Percentiles rank a stretch among this genome's conserved stretches.
Evolutionary conservation across 2,329 filamentous ascomycete species (phyloP).

Genomic region (Talaromyces sp.): DNA sequence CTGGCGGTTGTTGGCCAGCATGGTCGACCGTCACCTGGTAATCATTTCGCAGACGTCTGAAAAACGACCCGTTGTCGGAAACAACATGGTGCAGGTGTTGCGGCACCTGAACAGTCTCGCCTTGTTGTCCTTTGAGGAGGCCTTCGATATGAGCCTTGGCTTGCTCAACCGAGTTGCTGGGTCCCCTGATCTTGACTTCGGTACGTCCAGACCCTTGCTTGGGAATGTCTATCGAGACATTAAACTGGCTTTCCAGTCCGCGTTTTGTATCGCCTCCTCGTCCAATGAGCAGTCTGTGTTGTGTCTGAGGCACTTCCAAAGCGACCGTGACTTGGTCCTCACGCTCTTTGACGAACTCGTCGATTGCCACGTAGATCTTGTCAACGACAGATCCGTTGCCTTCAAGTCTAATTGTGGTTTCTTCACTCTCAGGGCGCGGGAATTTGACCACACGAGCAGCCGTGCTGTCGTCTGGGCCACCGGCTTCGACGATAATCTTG

Average conservation of each 20-base stretch:
- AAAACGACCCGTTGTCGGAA: conserved; percentile 80
- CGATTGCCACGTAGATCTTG: conserved; percentile 77
- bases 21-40: conserved; percentile 89
- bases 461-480: conserved; percentile 80
- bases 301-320: conserved; percentile 78
- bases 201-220: conserved; percentile 80
- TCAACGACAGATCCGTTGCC: conserved; percentile 79
- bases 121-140: conserved; percentile 78
- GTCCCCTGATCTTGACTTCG: conserved; percentile 78
- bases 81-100: conserved; percentile 76
- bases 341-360: conserved; percentile 74
- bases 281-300: conserved; percentile 87
- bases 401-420: conserved; percentile 80
- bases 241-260: conserved; percentile 78
- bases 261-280: conserved; percentile 84
- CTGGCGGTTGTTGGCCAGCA: conserved; percentile 69
- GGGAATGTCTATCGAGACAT: conserved; percentile 82
- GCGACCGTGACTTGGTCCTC: conserved; percentile 75
- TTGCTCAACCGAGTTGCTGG: conserved; percentile 71
- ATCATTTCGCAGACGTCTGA: conserved; percentile 82
- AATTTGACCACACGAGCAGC: conserved; percentile 91
- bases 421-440: conserved; percentile 79
- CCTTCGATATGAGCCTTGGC: conserved; percentile 77
- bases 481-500: conserved; percentile 79
- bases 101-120: conserved; percentile 81